Evolutionary conservation across 129 eudicot species (phyloP).

Genomic region (Logfia minima): DNA sequence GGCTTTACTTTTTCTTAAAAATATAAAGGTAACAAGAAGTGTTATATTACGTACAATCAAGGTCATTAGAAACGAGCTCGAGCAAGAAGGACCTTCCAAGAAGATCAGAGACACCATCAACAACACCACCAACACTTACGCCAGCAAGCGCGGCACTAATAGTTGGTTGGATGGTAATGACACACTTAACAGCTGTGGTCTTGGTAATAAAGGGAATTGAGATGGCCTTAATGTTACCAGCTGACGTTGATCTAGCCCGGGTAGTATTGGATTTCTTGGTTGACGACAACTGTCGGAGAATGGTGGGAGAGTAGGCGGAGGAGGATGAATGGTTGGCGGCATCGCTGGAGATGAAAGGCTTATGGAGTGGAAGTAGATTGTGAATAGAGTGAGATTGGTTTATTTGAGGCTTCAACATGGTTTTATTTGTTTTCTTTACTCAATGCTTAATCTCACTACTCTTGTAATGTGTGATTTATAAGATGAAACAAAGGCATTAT

Average conservation of each 20-base stretch:
- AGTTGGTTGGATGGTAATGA: conserved; percentile 43
- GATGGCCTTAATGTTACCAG: conserved; percentile 28
- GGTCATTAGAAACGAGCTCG: conserved; percentile 59
- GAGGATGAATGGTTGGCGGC: conserved; percentile 32
- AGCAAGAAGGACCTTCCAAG: conserved; percentile 46
- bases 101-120: conserved; percentile 46
- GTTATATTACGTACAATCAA: conserved; percentile 40
- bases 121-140: conserved; percentile 37
- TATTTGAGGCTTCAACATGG: conserved; percentile 33
- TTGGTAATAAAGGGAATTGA: conserved; percentile 23
- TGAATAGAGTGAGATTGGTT: conserved; percentile 26
- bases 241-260: conserved; percentile 27
- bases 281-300: conserved; percentile 7
- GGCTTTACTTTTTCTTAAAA: too few relatives aligned
- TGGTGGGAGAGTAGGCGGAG: conserved; percentile 27
- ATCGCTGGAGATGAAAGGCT: conserved; percentile 20
- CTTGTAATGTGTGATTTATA: not conserved
- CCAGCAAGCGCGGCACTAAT: conserved; percentile 38
- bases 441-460: not conserved
- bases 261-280: conserved; percentile 22
- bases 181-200: conserved; percentile 36
- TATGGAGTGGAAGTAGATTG: conserved; percentile 34
- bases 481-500: not conserved
- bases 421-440: not conserved
- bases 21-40: too few relatives aligned